Conservation (phyloP, 768 basidiomycete genomes). For the Leccinellum luteum region DNA sequence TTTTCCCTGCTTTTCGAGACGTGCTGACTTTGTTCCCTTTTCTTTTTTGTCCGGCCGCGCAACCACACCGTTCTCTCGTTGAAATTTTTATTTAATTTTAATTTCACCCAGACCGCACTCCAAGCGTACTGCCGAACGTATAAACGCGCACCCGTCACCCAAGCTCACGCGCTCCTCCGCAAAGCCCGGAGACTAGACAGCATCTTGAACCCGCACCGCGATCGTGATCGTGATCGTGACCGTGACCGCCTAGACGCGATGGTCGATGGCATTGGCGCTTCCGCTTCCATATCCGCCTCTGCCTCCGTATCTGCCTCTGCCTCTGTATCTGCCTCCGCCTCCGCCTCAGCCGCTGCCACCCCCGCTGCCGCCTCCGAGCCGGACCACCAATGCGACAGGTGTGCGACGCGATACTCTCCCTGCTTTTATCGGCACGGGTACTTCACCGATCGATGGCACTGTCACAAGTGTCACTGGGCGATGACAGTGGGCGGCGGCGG, state of each 20-base stretch:
- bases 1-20: not conserved
- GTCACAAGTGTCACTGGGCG: constrained; percentile 45
- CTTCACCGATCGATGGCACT: constrained; percentile 31
- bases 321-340: not conserved
- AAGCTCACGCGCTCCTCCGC: constrained; percentile 83
- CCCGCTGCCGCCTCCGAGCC: constrained; percentile 9
- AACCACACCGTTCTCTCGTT: not conserved
- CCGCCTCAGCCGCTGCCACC: not conserved
- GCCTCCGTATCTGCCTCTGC: not conserved
- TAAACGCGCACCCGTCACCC: constrained; percentile 70
- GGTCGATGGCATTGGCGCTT: not conserved
- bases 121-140: constrained; percentile 84
- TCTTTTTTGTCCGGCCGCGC: not conserved
- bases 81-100: not conserved
- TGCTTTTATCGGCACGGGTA: constrained; percentile 56
- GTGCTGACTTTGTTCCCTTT: constrained; percentile 9
- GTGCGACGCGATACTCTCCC: constrained; percentile 70
- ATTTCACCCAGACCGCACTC: constrained; percentile 66
- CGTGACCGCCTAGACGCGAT: not conserved
- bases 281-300: not conserved
- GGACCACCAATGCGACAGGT: constrained; percentile 52
- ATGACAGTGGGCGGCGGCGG: constrained; percentile 5
- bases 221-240: not conserved
- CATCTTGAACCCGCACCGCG: constrained; percentile 50
- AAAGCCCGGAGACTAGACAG: constrained; percentile 84